Conservation (phyloP, 2,329 filamentous ascomycete genomes). For the Dactylellina cionopaga region DNA sequence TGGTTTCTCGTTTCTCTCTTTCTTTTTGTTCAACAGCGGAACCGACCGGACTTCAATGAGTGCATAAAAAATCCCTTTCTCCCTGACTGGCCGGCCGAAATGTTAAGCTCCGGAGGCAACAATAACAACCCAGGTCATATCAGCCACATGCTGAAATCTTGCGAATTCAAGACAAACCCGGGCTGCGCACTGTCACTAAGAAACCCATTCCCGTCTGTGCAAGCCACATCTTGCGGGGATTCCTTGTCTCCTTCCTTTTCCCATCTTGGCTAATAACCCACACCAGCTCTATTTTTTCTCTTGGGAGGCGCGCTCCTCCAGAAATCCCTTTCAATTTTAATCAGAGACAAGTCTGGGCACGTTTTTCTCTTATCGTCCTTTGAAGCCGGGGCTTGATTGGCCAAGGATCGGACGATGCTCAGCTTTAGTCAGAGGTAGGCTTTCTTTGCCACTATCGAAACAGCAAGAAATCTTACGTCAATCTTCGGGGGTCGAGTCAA, state of each 20-base stretch:
- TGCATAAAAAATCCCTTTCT: slow-evolving; percentile 25
- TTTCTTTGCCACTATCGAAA: slow-evolving; percentile 31
- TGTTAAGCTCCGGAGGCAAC: slow-evolving; percentile 26
- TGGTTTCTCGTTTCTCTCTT: slow-evolving; percentile 3
- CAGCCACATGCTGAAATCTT: slow-evolving; percentile 51
- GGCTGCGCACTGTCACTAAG: slow-evolving; percentile 36
- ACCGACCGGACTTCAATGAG: slow-evolving; percentile 37
- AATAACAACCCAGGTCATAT: slow-evolving; percentile 36
- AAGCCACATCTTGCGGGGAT: slow-evolving; percentile 53
- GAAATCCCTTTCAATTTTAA: slow-evolving; percentile 53
- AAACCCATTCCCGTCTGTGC: slow-evolving; percentile 46
- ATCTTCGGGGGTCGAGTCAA: slow-evolving; percentile 24
- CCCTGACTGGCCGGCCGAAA: slow-evolving; percentile 4
- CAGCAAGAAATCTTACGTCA: slow-evolving; percentile 39
- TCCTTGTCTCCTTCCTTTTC: slow-evolving; percentile 34
- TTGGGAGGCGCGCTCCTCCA: slow-evolving; percentile 53
- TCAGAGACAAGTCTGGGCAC: slow-evolving; percentile 49
- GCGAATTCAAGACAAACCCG: slow-evolving; percentile 52
- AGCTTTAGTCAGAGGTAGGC: slow-evolving; percentile 27
- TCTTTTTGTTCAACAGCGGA: slow-evolving; percentile 13
- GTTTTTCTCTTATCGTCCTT: slow-evolving; percentile 21
- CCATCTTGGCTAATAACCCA: slow-evolving; percentile 22
- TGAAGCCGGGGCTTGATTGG: slow-evolving; percentile 22
- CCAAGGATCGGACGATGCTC: slow-evolving; percentile 35
- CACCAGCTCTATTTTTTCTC: slow-evolving; percentile 17